These are phyloP conservation scores for Tylopilus balloui DNA, from an alignment of 768 basidiomycete genomes.

Conservation along the genomic window DNA sequence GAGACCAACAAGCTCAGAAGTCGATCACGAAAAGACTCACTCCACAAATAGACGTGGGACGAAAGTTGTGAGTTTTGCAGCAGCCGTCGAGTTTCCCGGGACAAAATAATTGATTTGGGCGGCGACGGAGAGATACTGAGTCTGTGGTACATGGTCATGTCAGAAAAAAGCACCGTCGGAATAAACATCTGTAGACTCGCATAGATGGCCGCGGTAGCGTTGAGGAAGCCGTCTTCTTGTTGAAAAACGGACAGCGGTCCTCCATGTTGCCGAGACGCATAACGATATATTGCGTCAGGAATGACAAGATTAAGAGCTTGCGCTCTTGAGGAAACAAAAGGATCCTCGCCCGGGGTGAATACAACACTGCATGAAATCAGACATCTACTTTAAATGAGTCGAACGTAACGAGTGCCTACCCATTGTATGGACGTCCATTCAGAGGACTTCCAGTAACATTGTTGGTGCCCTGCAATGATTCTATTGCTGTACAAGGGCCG, in stretches of 20 bases:
- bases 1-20: not conserved
- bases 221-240: conserved; percentile 46
- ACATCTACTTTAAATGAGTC: not conserved
- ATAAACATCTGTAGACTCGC: conserved; percentile 10
- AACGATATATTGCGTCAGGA: conserved; percentile 55
- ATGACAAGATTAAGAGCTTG: conserved; percentile 47
- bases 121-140: conserved; percentile 51
- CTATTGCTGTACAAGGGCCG: conserved; percentile 32
- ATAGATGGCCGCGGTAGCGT: conserved; percentile 42
- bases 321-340: conserved; percentile 51
- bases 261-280: conserved; percentile 39
- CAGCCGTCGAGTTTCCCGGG: conserved; percentile 33
- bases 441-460: conserved; percentile 49
- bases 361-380: conserved; percentile 34
- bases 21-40: conserved; percentile 34
- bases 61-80: conserved; percentile 38
- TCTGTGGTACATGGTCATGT: conserved; percentile 33
- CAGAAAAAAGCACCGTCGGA: not conserved
- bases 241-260: conserved; percentile 47
- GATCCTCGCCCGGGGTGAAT: conserved; percentile 34
- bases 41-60: conserved; percentile 53
- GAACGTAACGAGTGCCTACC: conserved; percentile 34
- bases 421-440: conserved; percentile 53
- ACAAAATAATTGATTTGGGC: conserved; percentile 62
- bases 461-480: conserved; percentile 36